Evolutionary conservation across 208 protist genomes (phyloP).

Genomic region (Trypanosoma platydactyli): DNA sequence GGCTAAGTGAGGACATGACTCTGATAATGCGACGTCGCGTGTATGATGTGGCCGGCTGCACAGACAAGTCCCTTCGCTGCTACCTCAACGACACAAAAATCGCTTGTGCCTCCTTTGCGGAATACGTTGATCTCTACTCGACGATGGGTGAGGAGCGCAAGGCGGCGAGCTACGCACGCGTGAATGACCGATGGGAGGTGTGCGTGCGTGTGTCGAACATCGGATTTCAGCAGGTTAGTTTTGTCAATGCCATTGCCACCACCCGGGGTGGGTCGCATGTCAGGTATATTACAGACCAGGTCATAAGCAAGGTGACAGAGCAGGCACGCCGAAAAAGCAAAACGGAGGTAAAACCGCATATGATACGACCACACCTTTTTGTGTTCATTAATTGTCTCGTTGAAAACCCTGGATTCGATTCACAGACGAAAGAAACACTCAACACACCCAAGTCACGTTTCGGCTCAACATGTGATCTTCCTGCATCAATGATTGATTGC

Average conservation of each 20-base stretch:
- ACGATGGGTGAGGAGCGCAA: constrained; percentile 85
- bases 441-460: constrained; percentile 95
- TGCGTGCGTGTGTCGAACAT: constrained; percentile 93
- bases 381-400: constrained; percentile 99
- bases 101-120: constrained; percentile 94
- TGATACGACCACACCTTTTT: constrained; percentile 98
- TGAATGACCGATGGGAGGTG: constrained; percentile 98
- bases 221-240: constrained; percentile 98
- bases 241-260: constrained; percentile 99
- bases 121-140: constrained; percentile 98
- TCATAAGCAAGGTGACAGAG: constrained; percentile 91
- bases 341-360: constrained; percentile 94
- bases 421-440: constrained; percentile 99
- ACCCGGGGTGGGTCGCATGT: constrained; percentile 99
- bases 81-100: constrained; percentile 97
- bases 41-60: constrained; percentile 99
- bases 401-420: constrained; percentile 99
- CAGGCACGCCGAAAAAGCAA: constrained; percentile 97
- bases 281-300: constrained; percentile 96
- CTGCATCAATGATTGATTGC: constrained; percentile 95
- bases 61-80: constrained; percentile 90
- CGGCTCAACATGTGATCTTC: constrained; percentile 95
- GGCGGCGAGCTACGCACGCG: constrained; percentile 66
- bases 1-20: constrained; percentile 97
- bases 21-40: constrained; percentile 97